Percentiles rank a stretch among this genome's conserved stretches.
phyloP scores from a whole-genome alignment of 176 grass and related monocot genomes.

The Aegilops bicornis region DNA sequence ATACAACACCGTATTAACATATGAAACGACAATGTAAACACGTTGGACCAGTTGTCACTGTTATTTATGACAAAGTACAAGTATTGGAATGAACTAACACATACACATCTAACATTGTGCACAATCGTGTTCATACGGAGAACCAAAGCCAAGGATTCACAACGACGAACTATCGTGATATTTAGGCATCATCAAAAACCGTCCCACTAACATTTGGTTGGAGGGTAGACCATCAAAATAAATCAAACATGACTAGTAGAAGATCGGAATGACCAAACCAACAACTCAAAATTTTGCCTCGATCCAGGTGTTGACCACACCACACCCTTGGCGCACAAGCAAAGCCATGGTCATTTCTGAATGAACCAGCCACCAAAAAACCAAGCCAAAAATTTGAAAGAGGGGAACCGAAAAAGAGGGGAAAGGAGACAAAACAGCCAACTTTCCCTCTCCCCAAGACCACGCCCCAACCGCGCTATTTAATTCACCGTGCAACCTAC shows the following conservation, averaged over 20 bases:
- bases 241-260: background rate
- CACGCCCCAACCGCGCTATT: conserved; percentile 22
- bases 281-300: background rate
- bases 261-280: background rate
- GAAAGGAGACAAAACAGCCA: conserved; percentile 12
- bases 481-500: conserved; percentile 21
- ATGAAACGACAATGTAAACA: background rate
- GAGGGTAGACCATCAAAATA: too few relatives aligned
- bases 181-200: too few relatives aligned
- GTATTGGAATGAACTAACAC: too few relatives aligned
- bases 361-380: background rate
- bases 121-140: too few relatives aligned
- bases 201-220: too few relatives aligned
- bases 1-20: too few relatives aligned
- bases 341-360: background rate
- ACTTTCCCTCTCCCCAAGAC: conserved; percentile 20
- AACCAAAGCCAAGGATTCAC: too few relatives aligned
- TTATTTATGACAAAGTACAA: background rate
- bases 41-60: background rate
- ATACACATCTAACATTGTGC: too few relatives aligned
- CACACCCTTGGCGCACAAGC: background rate
- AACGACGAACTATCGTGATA: too few relatives aligned
- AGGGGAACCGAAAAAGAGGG: conserved; percentile 2
- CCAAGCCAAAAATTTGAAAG: conserved; percentile 20
- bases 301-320: background rate